Evolutionary conservation across 768 basidiomycete species (phyloP), one percentile per base, ranked within the genome.

Genomic region (Pisolithus orientalis): DNA sequence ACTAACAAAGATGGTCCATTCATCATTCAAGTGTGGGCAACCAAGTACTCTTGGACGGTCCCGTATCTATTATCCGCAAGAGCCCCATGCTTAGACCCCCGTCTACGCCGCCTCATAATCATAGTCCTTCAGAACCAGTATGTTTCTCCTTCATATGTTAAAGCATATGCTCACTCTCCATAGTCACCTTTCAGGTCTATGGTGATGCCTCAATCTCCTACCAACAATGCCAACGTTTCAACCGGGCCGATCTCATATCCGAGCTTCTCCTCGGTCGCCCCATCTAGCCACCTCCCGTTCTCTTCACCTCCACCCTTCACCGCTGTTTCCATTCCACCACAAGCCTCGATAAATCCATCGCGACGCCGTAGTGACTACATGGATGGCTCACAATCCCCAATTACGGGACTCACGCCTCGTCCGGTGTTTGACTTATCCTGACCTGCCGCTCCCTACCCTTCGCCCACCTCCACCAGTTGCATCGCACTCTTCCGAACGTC

Each of bases 391-490:
- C 83, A 84, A 59, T 78, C 85, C 61, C 79, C 83, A 5, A 63
- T 82, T 29, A 74, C 78, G 2, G 70, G 72, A 21, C 67, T 81
- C 49, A 51, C 69, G 25, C 58, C 68, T 29, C 78, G 81, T 27
- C 67, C 78, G 3, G 67, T 80, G 1, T 87, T 94, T 48, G 90
- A 90, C n/a, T 63, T 95, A 95, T 60, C 92, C 93, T 5, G 80
- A 86, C 58, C 72, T 93, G 11, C 75, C 78, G 24, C 32, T 47
- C 5, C 34, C 46, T 27, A 71, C 87, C 17, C 72, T 87, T 17
- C 81, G 89, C 21, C 90, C 85, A 1, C 92, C 94, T 6, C 92
- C 94, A 5, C 79, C 80, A 1, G 90, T 80, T 5, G 89, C 89
- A 0, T 69, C 86, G 1, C 78, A 85, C 16, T 67, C 76, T 0